Conservation (phyloP, 768 basidiomycete species). For the Leccinum rimulosum region DNA sequence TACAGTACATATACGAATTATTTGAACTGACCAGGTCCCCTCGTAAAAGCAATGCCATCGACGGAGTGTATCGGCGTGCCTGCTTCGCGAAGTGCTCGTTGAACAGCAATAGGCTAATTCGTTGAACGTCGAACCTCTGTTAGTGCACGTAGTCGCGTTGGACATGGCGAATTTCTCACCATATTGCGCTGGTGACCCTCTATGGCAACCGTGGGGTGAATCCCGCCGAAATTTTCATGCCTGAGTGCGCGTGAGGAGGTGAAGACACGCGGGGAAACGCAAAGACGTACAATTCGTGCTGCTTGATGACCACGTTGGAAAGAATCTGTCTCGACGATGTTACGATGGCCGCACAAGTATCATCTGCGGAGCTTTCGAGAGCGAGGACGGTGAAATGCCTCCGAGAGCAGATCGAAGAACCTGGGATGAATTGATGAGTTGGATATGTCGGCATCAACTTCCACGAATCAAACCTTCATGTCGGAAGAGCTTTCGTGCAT, state of each 20-base stretch:
- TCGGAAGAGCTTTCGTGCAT: neutral
- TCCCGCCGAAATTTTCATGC: constrained; percentile 52
- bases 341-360: constrained; percentile 89
- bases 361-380: constrained; percentile 89
- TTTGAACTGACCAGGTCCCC: constrained; percentile 65
- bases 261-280: neutral
- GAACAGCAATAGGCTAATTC: constrained; percentile 69
- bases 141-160: neutral
- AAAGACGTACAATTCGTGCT: constrained; percentile 56
- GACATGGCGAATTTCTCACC: constrained; percentile 35
- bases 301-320: constrained; percentile 85
- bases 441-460: neutral
- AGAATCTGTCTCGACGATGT: constrained; percentile 65
- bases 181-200: constrained; percentile 77
- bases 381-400: constrained; percentile 61
- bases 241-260: constrained; percentile 4
- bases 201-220: constrained; percentile 76
- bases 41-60: constrained; percentile 88
- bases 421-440: neutral
- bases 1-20: neutral
- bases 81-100: constrained; percentile 65
- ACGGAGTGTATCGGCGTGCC: constrained; percentile 56
- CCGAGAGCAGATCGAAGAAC: neutral
- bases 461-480: neutral
- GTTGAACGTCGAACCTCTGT: neutral